A percentile compares a stretch with the other conserved stretches of the same genome.
Evolutionary conservation across 176 grass and related monocot genomes (phyloP).

Genomic region (Dactylis glomerata): DNA sequence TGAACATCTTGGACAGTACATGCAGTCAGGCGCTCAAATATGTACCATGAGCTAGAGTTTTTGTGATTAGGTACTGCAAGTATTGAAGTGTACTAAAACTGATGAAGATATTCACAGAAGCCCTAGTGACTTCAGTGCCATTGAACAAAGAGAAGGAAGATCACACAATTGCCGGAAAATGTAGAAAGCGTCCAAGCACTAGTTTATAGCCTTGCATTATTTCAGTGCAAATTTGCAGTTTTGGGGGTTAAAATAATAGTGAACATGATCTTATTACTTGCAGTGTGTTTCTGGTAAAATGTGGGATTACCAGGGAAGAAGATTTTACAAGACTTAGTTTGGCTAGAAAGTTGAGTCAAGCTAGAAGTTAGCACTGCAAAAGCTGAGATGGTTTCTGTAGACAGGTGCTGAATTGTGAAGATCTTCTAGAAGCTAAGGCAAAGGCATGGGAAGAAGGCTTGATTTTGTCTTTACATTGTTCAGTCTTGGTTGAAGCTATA

Average conservation of each 20-base stretch:
- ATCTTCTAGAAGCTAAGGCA: no score
- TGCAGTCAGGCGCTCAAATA: neutral
- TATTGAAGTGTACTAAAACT: neutral
- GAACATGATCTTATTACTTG: neutral
- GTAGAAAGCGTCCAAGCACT: no score
- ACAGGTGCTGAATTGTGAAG: no score
- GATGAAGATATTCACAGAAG: no score
- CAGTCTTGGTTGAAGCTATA: no score
- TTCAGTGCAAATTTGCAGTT: neutral
- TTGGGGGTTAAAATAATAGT: no score
- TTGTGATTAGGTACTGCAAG: neutral
- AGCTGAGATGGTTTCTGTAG: no score
- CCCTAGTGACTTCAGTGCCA: no score
- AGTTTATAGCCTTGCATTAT: no score
- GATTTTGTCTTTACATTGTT: no score
- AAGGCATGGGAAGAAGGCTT: no score
- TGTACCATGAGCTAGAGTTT: neutral
- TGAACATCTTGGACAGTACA: neutral
- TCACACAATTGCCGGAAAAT: neutral
- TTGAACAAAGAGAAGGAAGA: neutral
- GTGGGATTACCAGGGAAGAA: neutral
- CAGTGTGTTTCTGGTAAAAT: neutral
- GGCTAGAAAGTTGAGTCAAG: neutral
- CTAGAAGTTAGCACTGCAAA: no score
- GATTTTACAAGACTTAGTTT: neutral